Base-by-base conservation (phyloP, 176 grass and related monocot genomes). In the Oryza meyeriana region DNA sequence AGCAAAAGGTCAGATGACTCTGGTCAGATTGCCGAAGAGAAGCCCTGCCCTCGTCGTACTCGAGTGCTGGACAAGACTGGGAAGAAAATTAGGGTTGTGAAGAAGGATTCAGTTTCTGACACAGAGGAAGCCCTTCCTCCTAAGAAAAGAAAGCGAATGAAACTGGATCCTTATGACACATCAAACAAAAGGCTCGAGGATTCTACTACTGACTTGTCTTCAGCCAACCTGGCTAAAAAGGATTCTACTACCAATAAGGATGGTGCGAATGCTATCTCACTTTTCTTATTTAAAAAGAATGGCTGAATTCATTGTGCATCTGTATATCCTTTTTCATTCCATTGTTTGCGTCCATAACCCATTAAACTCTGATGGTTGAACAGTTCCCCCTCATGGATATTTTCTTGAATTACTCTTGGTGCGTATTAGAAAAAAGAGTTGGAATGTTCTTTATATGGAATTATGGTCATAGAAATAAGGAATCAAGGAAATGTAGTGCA, bases 121-220 rank as follows among this genome's bases (percentile, higher is more conserved):
- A 67, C 61, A 79, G 87, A 79, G 40, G 90, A 89, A 86, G 61
- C 77, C 72, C 13, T 61, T 66, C 83, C 77, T 61, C 88, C 84
- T 17, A 90, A 91, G 66, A 93, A 90, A 86, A 94, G 82, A 84
- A 94, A 94, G 62, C 78, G 92, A 13, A 98, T 98, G 72, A 98
- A 91, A 63, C 83, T 98, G 35, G 90, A 94, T 87, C 92, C 75
- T 27, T 89, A 91, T 69, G 95, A 98, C 62, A 85, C 66, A 69
- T 98, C 95, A 8, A 98, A 94, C 86, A 98, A 98, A 87, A 34
- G 95, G 61, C 81, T 98, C 24, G 92, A 98, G 78, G 90, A 94
- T 9, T 84, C 76, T 88, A 76, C 84, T 88, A 58, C 75, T n/a
- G n/a, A n/a, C n/a, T n/a, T n/a, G n/a, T n/a, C n/a, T n/a, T n/a